Conservation (phyloP, 257 asterid genomes). For the Petrea volubilis region DNA sequence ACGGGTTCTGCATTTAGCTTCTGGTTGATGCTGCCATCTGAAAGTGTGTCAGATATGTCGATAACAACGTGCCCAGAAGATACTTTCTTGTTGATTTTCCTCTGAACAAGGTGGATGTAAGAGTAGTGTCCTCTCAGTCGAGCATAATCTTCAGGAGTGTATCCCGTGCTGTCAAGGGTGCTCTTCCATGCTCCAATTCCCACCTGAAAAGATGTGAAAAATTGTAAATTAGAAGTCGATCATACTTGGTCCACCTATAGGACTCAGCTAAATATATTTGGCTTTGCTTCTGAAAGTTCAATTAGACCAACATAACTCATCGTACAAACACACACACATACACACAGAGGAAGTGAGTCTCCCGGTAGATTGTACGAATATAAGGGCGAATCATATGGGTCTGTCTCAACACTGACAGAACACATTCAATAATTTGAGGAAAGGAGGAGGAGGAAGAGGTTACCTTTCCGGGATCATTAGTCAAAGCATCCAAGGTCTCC, state of each 20-base stretch:
- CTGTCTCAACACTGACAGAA: background rate
- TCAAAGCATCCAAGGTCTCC: constrained; percentile 66
- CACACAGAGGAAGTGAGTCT: background rate
- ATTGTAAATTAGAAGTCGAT: background rate
- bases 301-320: too few relatives aligned
- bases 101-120: constrained; percentile 72
- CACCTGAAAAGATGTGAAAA: constrained; percentile 41
- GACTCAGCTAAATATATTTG: background rate
- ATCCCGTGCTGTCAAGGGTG: constrained; percentile 66
- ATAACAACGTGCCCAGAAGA: constrained; percentile 55
- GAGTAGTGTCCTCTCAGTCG: constrained; percentile 79
- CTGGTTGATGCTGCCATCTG: constrained; percentile 39
- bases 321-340: too few relatives aligned
- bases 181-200: constrained; percentile 75
- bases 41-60: constrained; percentile 43
- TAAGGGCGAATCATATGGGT: background rate
- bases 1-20: constrained; percentile 37
- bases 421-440: background rate
- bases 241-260: background rate
- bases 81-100: constrained; percentile 55
- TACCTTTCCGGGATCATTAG: constrained; percentile 78
- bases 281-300: too few relatives aligned
- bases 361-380: too few relatives aligned
- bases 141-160: constrained; percentile 78
- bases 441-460: background rate